Percentiles rank a stretch among this genome's conserved stretches.
Conservation (phyloP, 2,329 filamentous ascomycete genomes). For the Dothistroma pini region DNA sequence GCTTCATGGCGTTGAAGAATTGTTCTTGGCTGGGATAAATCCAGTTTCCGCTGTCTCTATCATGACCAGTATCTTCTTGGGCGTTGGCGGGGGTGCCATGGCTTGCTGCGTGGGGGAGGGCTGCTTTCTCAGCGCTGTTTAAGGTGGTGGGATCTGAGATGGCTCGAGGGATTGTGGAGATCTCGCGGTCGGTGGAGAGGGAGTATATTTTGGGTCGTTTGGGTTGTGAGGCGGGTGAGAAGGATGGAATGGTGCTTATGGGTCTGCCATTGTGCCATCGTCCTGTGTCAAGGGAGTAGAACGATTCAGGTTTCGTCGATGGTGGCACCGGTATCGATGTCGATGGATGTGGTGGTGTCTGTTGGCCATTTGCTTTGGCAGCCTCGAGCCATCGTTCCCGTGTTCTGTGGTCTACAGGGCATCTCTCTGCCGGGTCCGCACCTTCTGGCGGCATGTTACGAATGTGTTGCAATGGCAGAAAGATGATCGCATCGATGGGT, state of each 20-base stretch:
- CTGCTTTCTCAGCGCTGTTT: constrained; percentile 36
- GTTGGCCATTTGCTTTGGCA: constrained; percentile 47
- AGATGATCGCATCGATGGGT: not conserved
- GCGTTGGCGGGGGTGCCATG: constrained; percentile 55
- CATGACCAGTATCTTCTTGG: constrained; percentile 72
- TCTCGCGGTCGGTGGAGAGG: constrained; percentile 65
- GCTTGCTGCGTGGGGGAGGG: constrained; percentile 10
- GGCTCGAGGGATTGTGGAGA: constrained; percentile 68
- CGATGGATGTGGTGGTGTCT: constrained; percentile 13
- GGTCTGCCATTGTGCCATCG: constrained; percentile 28
- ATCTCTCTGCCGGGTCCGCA: constrained; percentile 49
- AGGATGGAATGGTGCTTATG: constrained; percentile 16
- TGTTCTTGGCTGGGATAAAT: constrained; percentile 95
- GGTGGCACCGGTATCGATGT: constrained; percentile 17
- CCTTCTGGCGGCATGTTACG: constrained; percentile 28
- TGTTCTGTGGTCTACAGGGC: constrained; percentile 87
- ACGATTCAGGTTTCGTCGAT: not conserved
- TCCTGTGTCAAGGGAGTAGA: constrained; percentile 32
- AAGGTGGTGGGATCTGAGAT: constrained; percentile 28
- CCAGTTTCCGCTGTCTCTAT: constrained; percentile 77
- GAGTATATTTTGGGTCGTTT: constrained; percentile 29
- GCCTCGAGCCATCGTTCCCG: constrained; percentile 82
- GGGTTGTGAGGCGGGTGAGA: constrained; percentile 25
- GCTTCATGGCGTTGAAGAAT: constrained; percentile 96
- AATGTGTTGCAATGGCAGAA: not conserved